Evolutionary conservation across 495 filamentous ascomycete genomes (phyloP).

Genomic region (Penicillium maclennaniae): DNA sequence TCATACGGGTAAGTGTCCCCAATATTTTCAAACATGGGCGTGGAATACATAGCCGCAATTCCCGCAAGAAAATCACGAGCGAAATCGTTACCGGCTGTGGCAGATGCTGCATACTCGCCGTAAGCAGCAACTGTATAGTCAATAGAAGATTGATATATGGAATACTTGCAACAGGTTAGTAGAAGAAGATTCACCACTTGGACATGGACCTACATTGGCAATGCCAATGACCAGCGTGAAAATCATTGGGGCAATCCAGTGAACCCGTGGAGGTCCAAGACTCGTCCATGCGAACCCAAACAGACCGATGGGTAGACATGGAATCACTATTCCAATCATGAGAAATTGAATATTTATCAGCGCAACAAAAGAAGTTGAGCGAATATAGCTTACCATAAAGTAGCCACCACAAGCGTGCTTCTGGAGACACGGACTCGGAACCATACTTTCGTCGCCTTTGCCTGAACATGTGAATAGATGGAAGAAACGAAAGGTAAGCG

Average conservation of each 20-base stretch:
- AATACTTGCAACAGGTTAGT: slow-evolving; percentile 29
- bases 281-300: slow-evolving; percentile 60
- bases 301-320: slow-evolving; percentile 57
- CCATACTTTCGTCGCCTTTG: slow-evolving; percentile 38
- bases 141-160: slow-evolving; percentile 69
- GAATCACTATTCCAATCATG: slow-evolving; percentile 22
- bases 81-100: slow-evolving; percentile 60
- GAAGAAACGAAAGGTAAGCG: slow-evolving; percentile 57
- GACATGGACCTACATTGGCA: slow-evolving; percentile 35
- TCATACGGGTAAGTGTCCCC: background rate
- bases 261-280: slow-evolving; percentile 47
- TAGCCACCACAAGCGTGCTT: slow-evolving; percentile 29
- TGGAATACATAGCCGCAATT: slow-evolving; percentile 31
- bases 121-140: slow-evolving; percentile 75
- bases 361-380: no score
- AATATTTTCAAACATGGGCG: slow-evolving; percentile 18
- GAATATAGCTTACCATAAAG: slow-evolving; percentile 32
- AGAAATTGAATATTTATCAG: background rate
- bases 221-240: slow-evolving; percentile 54
- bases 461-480: slow-evolving; percentile 44
- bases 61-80: slow-evolving; percentile 37
- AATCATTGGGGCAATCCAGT: slow-evolving; percentile 56
- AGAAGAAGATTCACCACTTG: background rate
- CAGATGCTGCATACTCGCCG: slow-evolving; percentile 67
- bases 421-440: slow-evolving; percentile 36